A percentile compares a stretch with the other conserved stretches of the same genome.
Conservation (phyloP, 2,329 filamentous ascomycete species). For the Monilinia vaccinii-corymbosi region DNA sequence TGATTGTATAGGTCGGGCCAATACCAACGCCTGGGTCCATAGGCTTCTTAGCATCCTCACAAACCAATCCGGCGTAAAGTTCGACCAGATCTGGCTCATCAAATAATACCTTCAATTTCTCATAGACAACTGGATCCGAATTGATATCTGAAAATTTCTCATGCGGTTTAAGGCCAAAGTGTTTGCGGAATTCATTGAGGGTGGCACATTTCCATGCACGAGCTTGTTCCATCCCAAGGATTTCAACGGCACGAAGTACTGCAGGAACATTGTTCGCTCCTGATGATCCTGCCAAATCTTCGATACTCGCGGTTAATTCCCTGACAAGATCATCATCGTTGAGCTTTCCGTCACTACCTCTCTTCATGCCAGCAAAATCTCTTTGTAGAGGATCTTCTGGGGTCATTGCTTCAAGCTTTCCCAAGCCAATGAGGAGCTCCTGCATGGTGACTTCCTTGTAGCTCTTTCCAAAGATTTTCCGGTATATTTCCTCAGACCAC, state of each 20-base stretch:
- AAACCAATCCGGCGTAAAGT: constrained; percentile 56
- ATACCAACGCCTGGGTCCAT: constrained; percentile 43
- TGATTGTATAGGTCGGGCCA: constrained; percentile 41
- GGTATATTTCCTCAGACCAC: constrained; percentile 63
- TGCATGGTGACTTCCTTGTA: constrained; percentile 35
- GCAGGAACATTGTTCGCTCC: constrained; percentile 64
- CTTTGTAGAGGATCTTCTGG: constrained; percentile 59
- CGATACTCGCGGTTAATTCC: constrained; percentile 57
- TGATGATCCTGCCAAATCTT: constrained; percentile 62
- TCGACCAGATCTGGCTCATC: constrained; percentile 51
- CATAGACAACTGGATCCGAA: constrained; percentile 59
- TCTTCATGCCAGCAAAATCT: constrained; percentile 55
- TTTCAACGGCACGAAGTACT: constrained; percentile 66
- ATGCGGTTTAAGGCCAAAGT: constrained; percentile 68
- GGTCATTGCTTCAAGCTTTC: constrained; percentile 51
- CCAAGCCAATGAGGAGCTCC: constrained; percentile 53
- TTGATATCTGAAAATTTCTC: constrained; percentile 76
- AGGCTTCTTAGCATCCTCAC: constrained; percentile 43
- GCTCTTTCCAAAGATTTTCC: constrained; percentile 8
- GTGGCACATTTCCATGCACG: constrained; percentile 63
- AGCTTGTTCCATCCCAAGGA: constrained; percentile 68
- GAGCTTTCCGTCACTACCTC: constrained; percentile 56
- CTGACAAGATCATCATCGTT: constrained; percentile 66
- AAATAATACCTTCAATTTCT: constrained; percentile 56
- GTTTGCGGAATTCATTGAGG: constrained; percentile 76